Conservation (phyloP, 2,329 filamentous ascomycete genomes). For the Nectriaceae sp. region DNA sequence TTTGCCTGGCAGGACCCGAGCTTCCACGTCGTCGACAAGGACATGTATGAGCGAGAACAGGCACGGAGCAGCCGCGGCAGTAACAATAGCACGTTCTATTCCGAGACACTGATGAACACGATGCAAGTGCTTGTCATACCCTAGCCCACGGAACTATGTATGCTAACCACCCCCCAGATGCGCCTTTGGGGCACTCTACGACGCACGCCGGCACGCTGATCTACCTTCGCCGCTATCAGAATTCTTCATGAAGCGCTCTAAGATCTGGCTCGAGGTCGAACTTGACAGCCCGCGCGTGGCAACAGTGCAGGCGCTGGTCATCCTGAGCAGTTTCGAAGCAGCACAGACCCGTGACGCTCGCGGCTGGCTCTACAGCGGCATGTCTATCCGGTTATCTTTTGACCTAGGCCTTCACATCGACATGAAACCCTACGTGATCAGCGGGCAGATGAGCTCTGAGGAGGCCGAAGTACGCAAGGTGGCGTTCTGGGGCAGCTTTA, state of each 20-base stretch:
- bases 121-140: conserved; percentile 17
- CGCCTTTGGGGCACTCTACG: conserved; percentile 14
- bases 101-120: conserved; percentile 25
- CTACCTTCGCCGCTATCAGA: conserved; percentile 9
- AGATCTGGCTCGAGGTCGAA: conserved; percentile 23
- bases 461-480: conserved; percentile 1
- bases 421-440: not conserved
- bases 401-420: conserved; percentile 1
- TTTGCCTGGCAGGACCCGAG: conserved; percentile 28
- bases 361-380: conserved; percentile 27
- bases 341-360: conserved; percentile 21
- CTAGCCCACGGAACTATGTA: not conserved
- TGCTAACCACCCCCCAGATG: conserved; percentile 1
- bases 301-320: conserved; percentile 22
- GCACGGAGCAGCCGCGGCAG: not conserved
- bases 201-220: not conserved
- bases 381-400: conserved; percentile 2
- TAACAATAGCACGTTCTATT: conserved; percentile 22
- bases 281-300: conserved; percentile 23
- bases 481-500: conserved; percentile 4
- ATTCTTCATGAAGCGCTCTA: conserved; percentile 23
- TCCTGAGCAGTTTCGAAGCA: conserved; percentile 22
- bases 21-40: conserved; percentile 25
- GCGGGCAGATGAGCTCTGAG: not conserved
- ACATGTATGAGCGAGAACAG: conserved; percentile 18